phyloP scores from a whole-genome alignment of 1,139 yeast genomes.

The Williopsis jadinii region DNA sequence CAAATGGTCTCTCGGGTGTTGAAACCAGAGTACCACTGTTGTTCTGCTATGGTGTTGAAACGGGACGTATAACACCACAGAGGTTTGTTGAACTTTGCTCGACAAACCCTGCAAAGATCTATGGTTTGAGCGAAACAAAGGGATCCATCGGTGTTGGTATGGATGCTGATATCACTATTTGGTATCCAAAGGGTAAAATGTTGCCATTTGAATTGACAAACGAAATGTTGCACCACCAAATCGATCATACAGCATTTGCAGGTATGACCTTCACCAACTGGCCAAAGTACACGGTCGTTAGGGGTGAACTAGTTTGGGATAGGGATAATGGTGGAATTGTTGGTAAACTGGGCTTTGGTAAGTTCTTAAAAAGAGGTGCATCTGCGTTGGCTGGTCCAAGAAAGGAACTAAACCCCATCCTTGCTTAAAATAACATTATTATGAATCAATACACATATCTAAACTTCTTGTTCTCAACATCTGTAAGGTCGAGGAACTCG shows the following conservation, averaged over 20 bases:
- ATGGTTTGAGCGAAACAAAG: constrained; percentile 29
- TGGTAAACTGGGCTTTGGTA: constrained; percentile 16
- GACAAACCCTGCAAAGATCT: constrained; percentile 35
- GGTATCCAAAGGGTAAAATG: constrained; percentile 31
- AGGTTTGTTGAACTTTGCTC: constrained; percentile 34
- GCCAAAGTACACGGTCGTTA: constrained; percentile 35
- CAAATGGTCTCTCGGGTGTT: constrained; percentile 37
- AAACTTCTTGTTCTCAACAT: constrained; percentile 40
- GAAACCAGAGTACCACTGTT: constrained; percentile 37
- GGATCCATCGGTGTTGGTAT: constrained; percentile 33
- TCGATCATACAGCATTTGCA: constrained; percentile 38
- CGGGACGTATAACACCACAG: constrained; percentile 31
- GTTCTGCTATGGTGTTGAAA: constrained; percentile 33
- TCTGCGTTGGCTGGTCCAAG: constrained; percentile 16
- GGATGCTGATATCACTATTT: constrained; percentile 35
- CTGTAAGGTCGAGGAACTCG: constrained; percentile 45
- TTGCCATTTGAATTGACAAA: constrained; percentile 26
- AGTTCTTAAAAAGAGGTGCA: constrained; percentile 19
- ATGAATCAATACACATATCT: constrained; percentile 25
- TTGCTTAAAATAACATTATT: not conserved
- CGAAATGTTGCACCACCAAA: constrained; percentile 30
- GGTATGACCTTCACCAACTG: constrained; percentile 33
- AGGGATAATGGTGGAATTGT: constrained; percentile 23
- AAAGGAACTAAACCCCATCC: constrained; percentile 5
- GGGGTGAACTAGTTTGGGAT: constrained; percentile 30